A percentile compares a stretch with the other conserved stretches of the same genome.
phyloP scores from a whole-genome alignment of 306 rosid species.

The Rosa multiflora region DNA sequence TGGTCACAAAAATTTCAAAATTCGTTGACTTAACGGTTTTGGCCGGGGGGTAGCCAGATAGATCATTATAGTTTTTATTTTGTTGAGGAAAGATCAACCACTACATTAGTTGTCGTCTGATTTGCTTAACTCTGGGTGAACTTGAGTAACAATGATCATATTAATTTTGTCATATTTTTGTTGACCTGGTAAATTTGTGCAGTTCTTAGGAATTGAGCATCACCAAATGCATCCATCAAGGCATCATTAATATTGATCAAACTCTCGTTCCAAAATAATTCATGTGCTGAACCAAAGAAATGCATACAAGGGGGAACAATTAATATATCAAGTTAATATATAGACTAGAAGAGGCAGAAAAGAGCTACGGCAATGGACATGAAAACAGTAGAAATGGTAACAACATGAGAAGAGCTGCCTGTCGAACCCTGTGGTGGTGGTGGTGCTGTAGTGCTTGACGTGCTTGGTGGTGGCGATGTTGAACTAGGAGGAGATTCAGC shows the following conservation, averaged over 20 bases:
- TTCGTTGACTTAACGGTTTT: no score
- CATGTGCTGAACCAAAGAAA: not conserved
- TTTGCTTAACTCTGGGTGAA: no score
- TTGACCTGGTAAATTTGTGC: not conserved
- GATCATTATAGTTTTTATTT: no score
- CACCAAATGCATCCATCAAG: not conserved
- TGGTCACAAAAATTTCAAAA: no score
- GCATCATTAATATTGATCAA: not conserved
- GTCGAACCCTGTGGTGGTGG: slow-evolving; percentile 3
- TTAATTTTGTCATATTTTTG: not conserved
- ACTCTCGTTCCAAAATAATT: not conserved
- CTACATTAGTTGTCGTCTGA: no score
- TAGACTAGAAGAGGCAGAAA: slow-evolving; percentile 1
- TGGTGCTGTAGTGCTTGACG: slow-evolving; percentile 1
- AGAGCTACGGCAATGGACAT: slow-evolving; percentile 11
- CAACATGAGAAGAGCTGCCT: not conserved
- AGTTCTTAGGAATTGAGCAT: not conserved
- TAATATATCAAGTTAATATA: not conserved
- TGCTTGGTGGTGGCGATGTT: not conserved
- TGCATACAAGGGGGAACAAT: not conserved
- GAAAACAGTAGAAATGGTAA: not conserved
- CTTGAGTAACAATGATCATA: no score
- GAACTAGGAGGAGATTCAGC: not conserved
- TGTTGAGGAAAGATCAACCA: not conserved
- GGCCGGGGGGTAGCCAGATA: no score